Evolutionary conservation across 805 yeast genomes (phyloP).

Genomic region (Kodamaea leandrae): DNA sequence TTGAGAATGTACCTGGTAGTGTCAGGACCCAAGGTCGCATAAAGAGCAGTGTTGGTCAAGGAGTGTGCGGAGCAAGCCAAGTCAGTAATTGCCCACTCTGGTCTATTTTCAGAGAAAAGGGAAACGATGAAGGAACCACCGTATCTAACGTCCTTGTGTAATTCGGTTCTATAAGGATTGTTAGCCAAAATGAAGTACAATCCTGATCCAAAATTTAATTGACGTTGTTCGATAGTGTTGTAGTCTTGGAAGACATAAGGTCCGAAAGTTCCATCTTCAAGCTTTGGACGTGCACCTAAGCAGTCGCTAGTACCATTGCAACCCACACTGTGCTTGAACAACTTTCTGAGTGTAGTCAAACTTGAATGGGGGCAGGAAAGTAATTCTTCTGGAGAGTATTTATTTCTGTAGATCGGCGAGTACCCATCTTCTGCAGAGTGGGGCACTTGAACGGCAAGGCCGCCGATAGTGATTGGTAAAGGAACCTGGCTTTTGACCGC

Average conservation of each 20-base stretch:
- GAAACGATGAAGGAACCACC: constrained; percentile 46
- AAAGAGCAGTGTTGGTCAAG: constrained; percentile 25
- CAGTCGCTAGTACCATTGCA: constrained; percentile 38
- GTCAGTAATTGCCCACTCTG: constrained; percentile 71
- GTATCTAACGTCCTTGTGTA: constrained; percentile 24
- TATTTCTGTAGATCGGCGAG: constrained; percentile 51
- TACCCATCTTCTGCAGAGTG: constrained; percentile 42
- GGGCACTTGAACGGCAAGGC: constrained; percentile 31
- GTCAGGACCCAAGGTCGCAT: constrained; percentile 44
- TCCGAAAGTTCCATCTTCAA: constrained; percentile 28
- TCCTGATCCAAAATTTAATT: constrained; percentile 40
- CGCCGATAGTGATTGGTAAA: constrained; percentile 1
- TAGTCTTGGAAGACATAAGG: constrained; percentile 30
- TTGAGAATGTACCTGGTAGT: constrained; percentile 63
- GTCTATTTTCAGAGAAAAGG: constrained; percentile 54
- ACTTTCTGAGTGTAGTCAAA: constrained; percentile 43
- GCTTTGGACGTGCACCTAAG: constrained; percentile 43
- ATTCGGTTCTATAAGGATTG: constrained; percentile 29
- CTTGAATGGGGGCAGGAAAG: constrained; percentile 42
- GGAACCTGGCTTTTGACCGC: not conserved
- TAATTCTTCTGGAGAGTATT: constrained; percentile 19
- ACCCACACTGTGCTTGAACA: constrained; percentile 43
- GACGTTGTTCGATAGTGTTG: constrained; percentile 28
- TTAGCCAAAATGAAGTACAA: constrained; percentile 30
- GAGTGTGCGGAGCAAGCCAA: constrained; percentile 59